Evolutionary conservation across 257 asterid species (phyloP), one percentile per base, ranked within the genome.

Genomic region (Rubia yunnanensis): DNA sequence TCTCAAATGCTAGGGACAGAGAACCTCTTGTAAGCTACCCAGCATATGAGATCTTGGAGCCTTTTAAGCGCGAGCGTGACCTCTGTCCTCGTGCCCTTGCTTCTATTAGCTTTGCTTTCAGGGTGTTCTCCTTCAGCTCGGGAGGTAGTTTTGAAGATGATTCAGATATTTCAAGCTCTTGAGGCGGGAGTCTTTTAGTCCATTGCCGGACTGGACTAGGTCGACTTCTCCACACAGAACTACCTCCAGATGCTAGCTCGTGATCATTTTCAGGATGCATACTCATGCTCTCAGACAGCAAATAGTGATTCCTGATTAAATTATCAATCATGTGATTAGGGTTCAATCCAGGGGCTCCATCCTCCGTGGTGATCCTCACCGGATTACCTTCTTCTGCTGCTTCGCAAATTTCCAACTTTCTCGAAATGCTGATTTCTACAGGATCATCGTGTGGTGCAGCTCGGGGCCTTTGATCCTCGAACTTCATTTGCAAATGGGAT

Each of bases 131-230:
- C 83, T 88, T 90, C 34, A 81, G 56, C 8, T 88, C 95, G 1
- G 79, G 70, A 62, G 84, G 94, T 76, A 85, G 34, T 78, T 85
- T 88, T 24, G 86, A 78, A 39, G 92, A 79, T 28, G 95, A 77
- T 75, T 81, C 89, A 0, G 83, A 73, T 48, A 71, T 50, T 30
- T 77, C 80, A 17, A 35, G 66, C 59, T 80, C 89, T n/a, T 64
- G 78, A 13, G 92, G 78, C 1, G 94, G 90, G 32, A 91, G 84
- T 73, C 78, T 86, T 41, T 75, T 86, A 0, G 86, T 77, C 98
- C 98, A 85, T 62, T 79, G 83, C 14, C 95, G 78, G 13, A 87
- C 83, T 2, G 98, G 98, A 76, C 96, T 92, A 1, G 89, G 82
- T 9, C 80, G 95, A 69, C 78, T 74, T 75, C 86, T 91, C 95